Evolutionary conservation across 345 rosid species (phyloP), one percentile per base, ranked within the genome.

Genomic region (Microthlaspi erraticum): DNA sequence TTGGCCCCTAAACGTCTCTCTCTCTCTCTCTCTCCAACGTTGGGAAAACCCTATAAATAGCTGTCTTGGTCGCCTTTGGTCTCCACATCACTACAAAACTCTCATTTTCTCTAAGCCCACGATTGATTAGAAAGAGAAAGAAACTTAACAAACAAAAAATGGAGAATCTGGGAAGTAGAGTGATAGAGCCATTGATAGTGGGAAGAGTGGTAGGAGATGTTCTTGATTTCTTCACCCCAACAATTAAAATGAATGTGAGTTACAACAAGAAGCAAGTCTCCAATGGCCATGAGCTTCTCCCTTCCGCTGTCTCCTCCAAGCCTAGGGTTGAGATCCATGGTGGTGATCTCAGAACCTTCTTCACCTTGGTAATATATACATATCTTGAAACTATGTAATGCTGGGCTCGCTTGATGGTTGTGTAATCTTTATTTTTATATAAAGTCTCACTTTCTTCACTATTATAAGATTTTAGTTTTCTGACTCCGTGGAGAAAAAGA

Each of bases 181-280:
- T 75, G 39, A 67, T 73, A 44, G 83, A 85, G 49, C 86, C 89
- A 37, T 71, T 85, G 42, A 68, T 81, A 41, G 68, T 85, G 5
- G 86, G 89, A 33, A 65, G 89, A 73, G 89, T 85, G 20, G 59
- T 84, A 19, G 86, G 86, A 68, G 88, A 84, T 54, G 86, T 84
- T 32, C 72, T 82, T 45, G 89, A 85, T 60, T 50, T 33, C 19
- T 85, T 85, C 79, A 77, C 57, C 12, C 86, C 82, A 49, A 72
- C 72, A 62, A 68, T 76, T 12, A 81, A 76, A 45, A 79, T 85
- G 85, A 51, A 14, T 34, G 89, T 85, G 23, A 81, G 71, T 59
- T 82, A 81, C 70, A 74, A 23, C 74, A 81, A 77, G 46, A 82
- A 76, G 74, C 84, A 71, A 60, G 86, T 84, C 65, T 76, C 17